Evolutionary conservation across 2,329 filamentous ascomycete genomes (phyloP).

Genomic region (Magnaporthiopsis rhizophila): DNA sequence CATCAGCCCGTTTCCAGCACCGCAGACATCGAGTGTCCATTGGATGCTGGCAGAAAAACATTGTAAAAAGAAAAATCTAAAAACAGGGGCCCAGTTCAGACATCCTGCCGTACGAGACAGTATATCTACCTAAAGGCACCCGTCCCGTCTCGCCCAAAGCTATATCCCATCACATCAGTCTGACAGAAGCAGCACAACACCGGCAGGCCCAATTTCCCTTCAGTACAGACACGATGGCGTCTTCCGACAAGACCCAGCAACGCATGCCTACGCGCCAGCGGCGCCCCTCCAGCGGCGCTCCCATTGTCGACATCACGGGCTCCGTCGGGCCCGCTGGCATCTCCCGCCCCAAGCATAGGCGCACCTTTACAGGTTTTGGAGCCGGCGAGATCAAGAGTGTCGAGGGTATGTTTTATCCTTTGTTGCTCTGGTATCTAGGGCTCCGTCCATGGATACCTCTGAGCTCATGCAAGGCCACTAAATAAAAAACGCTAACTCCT

Average conservation of each 20-base stretch:
- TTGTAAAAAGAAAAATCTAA: too few species aligned
- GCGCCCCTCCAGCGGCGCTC: constrained; percentile 71
- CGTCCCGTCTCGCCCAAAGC: background rate
- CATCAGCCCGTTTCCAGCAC: too few species aligned
- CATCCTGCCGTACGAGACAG: background rate
- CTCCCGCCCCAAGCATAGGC: constrained; percentile 87
- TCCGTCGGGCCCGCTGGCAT: constrained; percentile 80
- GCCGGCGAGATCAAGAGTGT: constrained; percentile 87
- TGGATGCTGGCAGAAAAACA: too few species aligned
- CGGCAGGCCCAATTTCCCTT: background rate
- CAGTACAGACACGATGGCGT: background rate
- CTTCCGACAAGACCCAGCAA: constrained; percentile 3
- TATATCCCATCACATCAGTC: background rate
- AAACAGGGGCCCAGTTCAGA: background rate
- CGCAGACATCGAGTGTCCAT: too few species aligned
- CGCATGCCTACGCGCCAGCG: constrained; percentile 58
- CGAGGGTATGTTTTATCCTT: constrained; percentile 53
- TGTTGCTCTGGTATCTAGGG: too few species aligned
- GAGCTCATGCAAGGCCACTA: background rate
- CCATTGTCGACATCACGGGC: constrained; percentile 78
- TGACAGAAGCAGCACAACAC: background rate
- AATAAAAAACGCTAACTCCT: background rate
- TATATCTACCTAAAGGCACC: background rate
- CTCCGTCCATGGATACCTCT: too few species aligned
- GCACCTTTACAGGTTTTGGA: constrained; percentile 92